phyloP scores from a whole-genome alignment of 1,139 yeast genomes.

The Yamadazyma blattariae region DNA sequence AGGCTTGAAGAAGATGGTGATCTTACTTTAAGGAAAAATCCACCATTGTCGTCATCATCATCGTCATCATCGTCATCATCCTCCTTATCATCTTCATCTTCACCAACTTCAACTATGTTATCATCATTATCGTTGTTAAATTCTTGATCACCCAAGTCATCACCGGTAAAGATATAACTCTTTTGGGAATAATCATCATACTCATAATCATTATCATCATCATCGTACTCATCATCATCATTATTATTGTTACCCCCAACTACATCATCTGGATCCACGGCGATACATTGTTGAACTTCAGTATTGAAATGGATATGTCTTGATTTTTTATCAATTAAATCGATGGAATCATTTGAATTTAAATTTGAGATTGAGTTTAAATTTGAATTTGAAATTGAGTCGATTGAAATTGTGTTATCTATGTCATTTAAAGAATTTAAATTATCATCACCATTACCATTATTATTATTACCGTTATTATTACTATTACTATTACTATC shows the following conservation, averaged over 20 bases:
- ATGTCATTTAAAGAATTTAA: not conserved
- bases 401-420: too few species aligned
- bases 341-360: not conserved
- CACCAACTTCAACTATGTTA: not conserved
- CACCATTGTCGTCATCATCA: constrained; percentile 64
- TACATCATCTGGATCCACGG: constrained; percentile 47
- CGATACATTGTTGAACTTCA: constrained; percentile 88
- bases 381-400: too few species aligned
- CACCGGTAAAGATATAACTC: constrained; percentile 10
- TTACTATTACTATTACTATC: not conserved
- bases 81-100: constrained; percentile 21
- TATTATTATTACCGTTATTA: not conserved
- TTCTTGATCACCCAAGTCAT: constrained; percentile 1
- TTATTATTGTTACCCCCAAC: constrained; percentile 29
- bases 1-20: constrained; percentile 37
- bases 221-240: constrained; percentile 29
- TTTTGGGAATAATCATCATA: constrained; percentile 10
- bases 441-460: not conserved
- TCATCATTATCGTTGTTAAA: constrained; percentile 8
- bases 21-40: constrained; percentile 60
- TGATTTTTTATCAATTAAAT: constrained; percentile 8
- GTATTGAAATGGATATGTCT: constrained; percentile 88
- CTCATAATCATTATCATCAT: constrained; percentile 26
- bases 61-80: constrained; percentile 42
- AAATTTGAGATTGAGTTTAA: too few species aligned